Conservation (phyloP, 495 filamentous ascomycete species). For the Podospora pseudocomata region DNA sequence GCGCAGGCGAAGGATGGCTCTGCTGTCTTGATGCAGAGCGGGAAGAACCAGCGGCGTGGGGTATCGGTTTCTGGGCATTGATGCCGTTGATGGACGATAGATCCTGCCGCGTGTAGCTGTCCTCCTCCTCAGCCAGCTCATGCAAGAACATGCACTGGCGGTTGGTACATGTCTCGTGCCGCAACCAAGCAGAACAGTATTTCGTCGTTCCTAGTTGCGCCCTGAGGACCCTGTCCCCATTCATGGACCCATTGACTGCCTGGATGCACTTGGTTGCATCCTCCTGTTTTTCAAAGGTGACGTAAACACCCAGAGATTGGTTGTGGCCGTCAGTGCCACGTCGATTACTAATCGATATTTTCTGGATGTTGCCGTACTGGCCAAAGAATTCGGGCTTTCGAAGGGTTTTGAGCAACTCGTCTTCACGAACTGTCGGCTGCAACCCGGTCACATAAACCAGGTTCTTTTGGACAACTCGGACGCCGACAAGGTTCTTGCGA, state of each 20-base stretch:
- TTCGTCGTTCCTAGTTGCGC: conserved; percentile 98
- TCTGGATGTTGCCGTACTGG: conserved; percentile 97
- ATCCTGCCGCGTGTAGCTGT: conserved; percentile 93
- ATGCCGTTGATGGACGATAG: conserved; percentile 92
- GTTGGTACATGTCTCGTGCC: conserved; percentile 89
- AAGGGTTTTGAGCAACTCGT: conserved; percentile 81
- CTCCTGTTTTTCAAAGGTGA: conserved; percentile 84
- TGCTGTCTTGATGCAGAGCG: conserved; percentile 52
- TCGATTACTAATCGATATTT: conserved; percentile 97
- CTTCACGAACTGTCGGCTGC: conserved; percentile 84
- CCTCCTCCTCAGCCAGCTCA: conserved; percentile 92
- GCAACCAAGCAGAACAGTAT: conserved; percentile 95
- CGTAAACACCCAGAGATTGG: conserved; percentile 91
- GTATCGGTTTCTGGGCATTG: conserved; percentile 66
- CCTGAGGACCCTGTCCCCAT: conserved; percentile 79
- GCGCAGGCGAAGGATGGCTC: conserved; percentile 47
- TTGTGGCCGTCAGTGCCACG: conserved; percentile 65
- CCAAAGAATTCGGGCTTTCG: conserved; percentile 91
- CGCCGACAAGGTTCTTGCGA: conserved; percentile 89
- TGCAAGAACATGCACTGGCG: conserved; percentile 96
- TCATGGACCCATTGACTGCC: conserved; percentile 86
- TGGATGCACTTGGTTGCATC: conserved; percentile 87
- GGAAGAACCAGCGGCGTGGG: conserved; percentile 38
- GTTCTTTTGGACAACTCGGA: conserved; percentile 96
- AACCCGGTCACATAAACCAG: conserved; percentile 96